Conservation (phyloP, 805 yeast genomes). For the Candida dajiaensis region DNA sequence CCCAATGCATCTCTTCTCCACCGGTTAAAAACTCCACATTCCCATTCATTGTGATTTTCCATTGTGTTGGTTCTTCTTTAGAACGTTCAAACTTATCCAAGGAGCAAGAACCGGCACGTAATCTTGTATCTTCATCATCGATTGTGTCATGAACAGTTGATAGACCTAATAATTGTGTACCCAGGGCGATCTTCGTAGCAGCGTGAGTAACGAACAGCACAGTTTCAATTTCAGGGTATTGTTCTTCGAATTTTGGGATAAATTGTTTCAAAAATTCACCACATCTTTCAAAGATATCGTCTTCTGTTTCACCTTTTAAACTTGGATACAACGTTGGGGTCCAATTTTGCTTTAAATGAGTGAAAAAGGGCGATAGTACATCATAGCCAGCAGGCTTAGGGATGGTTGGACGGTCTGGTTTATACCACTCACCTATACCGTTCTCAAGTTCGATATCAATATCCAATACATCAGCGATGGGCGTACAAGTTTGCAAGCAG, state of each 20-base stretch:
- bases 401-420: conserved; percentile 56
- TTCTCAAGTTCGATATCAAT: conserved; percentile 62
- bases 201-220: conserved; percentile 87
- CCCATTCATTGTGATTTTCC: conserved; percentile 70
- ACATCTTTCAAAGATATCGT: conserved; percentile 62
- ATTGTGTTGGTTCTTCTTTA: conserved; percentile 29
- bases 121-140: conserved; percentile 38
- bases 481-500: conserved; percentile 77
- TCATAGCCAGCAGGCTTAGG: conserved; percentile 62
- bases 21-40: conserved; percentile 57
- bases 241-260: conserved; percentile 48
- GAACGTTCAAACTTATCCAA: conserved; percentile 51
- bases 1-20: conserved; percentile 96
- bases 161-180: conserved; percentile 63
- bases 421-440: conserved; percentile 93
- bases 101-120: conserved; percentile 81
- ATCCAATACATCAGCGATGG: conserved; percentile 54
- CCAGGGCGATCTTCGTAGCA: conserved; percentile 84
- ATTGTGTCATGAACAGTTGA: conserved; percentile 45
- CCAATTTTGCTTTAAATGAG: conserved; percentile 41
- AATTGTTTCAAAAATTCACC: conserved; percentile 47
- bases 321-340: conserved; percentile 56
- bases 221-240: conserved; percentile 54
- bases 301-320: conserved; percentile 65
- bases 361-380: conserved; percentile 48